A percentile compares a stretch with the other conserved stretches of the same genome.
These are phyloP conservation scores for Nepenthes alata DNA, from an alignment of 179 eudicot species.

Conservation along the genomic window DNA sequence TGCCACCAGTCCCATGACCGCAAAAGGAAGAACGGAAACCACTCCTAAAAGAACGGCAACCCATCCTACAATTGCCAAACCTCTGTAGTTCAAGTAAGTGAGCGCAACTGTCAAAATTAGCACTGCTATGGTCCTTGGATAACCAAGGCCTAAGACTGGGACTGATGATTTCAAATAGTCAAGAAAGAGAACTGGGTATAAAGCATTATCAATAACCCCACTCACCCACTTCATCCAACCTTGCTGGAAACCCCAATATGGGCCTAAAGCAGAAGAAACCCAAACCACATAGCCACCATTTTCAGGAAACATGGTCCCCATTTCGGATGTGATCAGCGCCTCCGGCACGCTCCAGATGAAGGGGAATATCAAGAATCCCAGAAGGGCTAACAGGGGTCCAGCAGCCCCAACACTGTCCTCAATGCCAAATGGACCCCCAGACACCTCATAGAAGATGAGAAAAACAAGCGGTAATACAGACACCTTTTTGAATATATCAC, in stretches of 20 bases:
- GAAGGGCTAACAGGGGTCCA: conserved; percentile 30
- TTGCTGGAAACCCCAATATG: conserved; percentile 41
- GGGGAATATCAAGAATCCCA: conserved; percentile 35
- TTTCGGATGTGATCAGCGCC: conserved; percentile 39
- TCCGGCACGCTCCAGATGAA: conserved; percentile 37
- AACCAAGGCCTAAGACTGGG: conserved; percentile 26
- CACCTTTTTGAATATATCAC: conserved; percentile 19
- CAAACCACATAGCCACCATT: conserved; percentile 43
- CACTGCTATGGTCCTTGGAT: conserved; percentile 23
- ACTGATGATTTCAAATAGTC: conserved; percentile 31
- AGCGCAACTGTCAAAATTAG: conserved; percentile 19
- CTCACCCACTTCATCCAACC: conserved; percentile 52
- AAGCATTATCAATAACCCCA: conserved; percentile 40
- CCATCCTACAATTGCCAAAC: conserved; percentile 35
- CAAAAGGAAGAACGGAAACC: conserved; percentile 28
- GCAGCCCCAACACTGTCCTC: conserved; percentile 42
- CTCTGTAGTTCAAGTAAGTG: conserved; percentile 34
- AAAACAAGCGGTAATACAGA: conserved; percentile 33
- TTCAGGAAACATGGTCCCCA: conserved; percentile 46
- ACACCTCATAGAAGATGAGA: conserved; percentile 40
- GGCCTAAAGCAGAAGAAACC: conserved; percentile 40
- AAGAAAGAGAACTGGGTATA: conserved; percentile 35
- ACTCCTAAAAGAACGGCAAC: conserved; percentile 31
- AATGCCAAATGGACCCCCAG: conserved; percentile 40
- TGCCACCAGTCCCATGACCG: conserved; percentile 23